Conservation (phyloP, 805 yeast species). For the Hemisphaericaspora nanyangensis region DNA sequence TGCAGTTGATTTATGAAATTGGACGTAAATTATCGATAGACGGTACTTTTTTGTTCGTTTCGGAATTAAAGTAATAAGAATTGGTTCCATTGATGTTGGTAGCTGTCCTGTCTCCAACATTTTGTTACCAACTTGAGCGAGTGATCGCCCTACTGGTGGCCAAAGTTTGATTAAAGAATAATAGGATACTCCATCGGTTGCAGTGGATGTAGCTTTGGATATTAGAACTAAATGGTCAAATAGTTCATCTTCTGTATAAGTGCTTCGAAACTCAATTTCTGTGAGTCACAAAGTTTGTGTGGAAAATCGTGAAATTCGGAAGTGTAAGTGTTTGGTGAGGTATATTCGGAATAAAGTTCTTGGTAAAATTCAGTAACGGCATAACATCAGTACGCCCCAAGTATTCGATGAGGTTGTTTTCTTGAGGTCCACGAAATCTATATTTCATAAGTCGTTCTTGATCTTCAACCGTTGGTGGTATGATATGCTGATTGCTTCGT, state of each 20-base stretch:
- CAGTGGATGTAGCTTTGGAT: slow-evolving; percentile 2
- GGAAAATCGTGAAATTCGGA: background rate
- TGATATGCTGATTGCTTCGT: background rate
- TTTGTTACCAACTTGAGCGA: slow-evolving; percentile 1
- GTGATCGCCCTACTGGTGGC: background rate
- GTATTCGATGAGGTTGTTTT: background rate
- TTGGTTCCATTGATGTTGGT: background rate
- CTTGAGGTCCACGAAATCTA: background rate
- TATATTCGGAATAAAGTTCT: background rate
- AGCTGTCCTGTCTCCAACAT: background rate
- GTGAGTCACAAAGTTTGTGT: background rate
- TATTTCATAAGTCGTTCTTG: background rate
- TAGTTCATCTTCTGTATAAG: background rate
- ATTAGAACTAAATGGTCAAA: background rate
- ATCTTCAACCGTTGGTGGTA: background rate
- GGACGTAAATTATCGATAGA: background rate
- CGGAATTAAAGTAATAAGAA: background rate
- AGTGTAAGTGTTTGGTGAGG: background rate
- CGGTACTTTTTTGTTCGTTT: background rate
- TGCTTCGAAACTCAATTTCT: background rate
- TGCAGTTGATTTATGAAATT: background rate
- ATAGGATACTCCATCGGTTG: background rate
- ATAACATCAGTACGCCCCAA: background rate
- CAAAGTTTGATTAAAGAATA: background rate
- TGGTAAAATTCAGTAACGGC: background rate